Evolutionary conservation across 2,329 filamentous ascomycete species (phyloP), one percentile per base, ranked within the genome.

Genomic region (Zelopaecilomyces penicillatus): DNA sequence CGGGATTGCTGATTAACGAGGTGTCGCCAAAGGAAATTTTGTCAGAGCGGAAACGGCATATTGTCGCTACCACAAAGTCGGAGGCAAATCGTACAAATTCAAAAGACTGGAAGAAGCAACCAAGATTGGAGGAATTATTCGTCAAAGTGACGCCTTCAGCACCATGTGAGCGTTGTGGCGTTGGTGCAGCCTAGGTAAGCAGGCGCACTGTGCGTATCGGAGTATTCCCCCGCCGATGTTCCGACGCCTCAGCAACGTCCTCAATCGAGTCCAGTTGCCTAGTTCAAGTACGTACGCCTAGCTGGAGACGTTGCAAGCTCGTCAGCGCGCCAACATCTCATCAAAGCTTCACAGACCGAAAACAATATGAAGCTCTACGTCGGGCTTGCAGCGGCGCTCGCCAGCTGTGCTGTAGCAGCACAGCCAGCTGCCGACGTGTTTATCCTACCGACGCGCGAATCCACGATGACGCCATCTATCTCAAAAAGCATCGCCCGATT

Each of bases 401-500:
- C 57, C 44, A 61, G 66, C 55, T 60, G 64, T 53, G 57, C 59
- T 45, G 61, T 64, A 45, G 67, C 70, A 40, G 57, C 61, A 41
- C 58, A 63, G 41, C 62, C 65, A 41, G 56, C 62, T 36, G 75
- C 76, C 43, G 68, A 74, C 52, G 76, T 76, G 51, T 82, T 75
- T 60, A 66, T 81, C 46, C 65, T 80, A 41, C 65, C 63, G 43
- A 48, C 54, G 45, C 54, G 54, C 49, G 56, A 59, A 37, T 51
- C 54, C 8, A 30, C 47, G 39, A 52, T 62, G 30, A 55, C 65
- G 39, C 63, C 71, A 42, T 66, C 67, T 38, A 60, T 80, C 53
- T 68, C 74, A 40, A 69, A 71, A 53, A 69, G 74, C 59, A 65
- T 79, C 58, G 76, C 74, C 46, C 70, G 75, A 56, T 68, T 82